Evolutionary conservation across 108 stramenopile genomes (phyloP).

Genomic region (Cyclostephanos tholiformis): DNA sequence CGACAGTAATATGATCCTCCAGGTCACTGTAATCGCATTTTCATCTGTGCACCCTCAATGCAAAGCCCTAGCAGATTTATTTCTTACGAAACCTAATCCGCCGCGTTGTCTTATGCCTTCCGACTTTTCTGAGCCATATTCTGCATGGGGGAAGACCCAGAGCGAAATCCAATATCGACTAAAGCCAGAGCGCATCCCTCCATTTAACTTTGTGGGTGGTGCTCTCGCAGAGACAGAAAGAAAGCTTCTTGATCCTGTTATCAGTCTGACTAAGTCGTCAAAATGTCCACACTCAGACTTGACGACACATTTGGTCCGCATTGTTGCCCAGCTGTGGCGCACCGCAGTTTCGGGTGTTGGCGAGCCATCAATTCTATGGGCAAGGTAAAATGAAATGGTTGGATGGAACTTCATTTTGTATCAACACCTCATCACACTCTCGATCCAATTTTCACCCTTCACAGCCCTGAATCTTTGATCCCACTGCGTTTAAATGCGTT

Average conservation of each 20-base stretch:
- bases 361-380: conserved; percentile 72
- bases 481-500: conserved; percentile 84
- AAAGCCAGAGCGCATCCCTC: conserved; percentile 55
- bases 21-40: conserved; percentile 69
- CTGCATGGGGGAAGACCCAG: conserved; percentile 49
- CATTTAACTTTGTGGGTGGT: conserved; percentile 52
- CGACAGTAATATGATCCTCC: conserved; percentile 33
- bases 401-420: background rate
- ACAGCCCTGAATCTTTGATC: conserved; percentile 67
- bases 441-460: background rate
- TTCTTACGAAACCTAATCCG: conserved; percentile 39
- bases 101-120: conserved; percentile 36
- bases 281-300: conserved; percentile 65
- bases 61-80: conserved; percentile 53
- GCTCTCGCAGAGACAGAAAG: conserved; percentile 51
- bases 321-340: conserved; percentile 62
- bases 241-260: conserved; percentile 48
- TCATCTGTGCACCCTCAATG: conserved; percentile 88
- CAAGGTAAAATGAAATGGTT: conserved; percentile 37
- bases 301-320: conserved; percentile 61
- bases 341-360: conserved; percentile 65
- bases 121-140: conserved; percentile 49
- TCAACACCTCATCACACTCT: background rate
- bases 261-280: conserved; percentile 60
- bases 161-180: conserved; percentile 51